These are phyloP conservation scores for Pyrenophora teres DNA, from an alignment of 2,329 filamentous ascomycete genomes.

Conservation along the genomic window DNA sequence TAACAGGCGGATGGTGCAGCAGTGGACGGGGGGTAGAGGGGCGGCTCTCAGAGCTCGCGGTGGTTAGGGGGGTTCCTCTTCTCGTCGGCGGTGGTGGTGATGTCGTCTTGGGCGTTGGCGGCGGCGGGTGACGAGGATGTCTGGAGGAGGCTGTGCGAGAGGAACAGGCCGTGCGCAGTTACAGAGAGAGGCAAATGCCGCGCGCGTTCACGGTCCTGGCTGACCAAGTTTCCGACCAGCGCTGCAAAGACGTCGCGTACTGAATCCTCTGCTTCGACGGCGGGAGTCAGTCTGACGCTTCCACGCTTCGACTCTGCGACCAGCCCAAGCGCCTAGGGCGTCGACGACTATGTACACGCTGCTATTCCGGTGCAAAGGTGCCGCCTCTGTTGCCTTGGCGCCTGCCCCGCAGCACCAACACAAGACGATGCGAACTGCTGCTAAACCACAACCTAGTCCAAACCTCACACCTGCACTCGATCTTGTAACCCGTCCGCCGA, in stretches of 20 bases:
- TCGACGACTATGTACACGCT: conserved; percentile 1
- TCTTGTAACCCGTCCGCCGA: not conserved
- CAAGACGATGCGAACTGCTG: conserved; percentile 14
- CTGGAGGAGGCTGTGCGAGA: conserved; percentile 41
- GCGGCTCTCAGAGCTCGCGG: conserved; percentile 43
- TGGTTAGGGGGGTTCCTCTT: conserved; percentile 8
- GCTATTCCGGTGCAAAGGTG: conserved; percentile 13
- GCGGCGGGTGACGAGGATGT: conserved; percentile 26
- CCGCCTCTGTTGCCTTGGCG: conserved; percentile 22
- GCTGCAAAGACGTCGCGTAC: conserved; percentile 22
- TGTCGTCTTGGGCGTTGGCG: conserved; percentile 17
- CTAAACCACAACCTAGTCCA: not conserved
- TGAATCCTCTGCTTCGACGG: conserved; percentile 25
- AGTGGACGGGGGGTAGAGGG: not conserved
- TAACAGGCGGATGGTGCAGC: too few relatives aligned
- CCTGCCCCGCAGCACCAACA: conserved; percentile 22
- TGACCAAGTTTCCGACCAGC: conserved; percentile 21
- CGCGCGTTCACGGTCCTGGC: conserved; percentile 21
- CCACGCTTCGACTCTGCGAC: not conserved
- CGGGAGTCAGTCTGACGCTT: not conserved
- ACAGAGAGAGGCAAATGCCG: conserved; percentile 32
- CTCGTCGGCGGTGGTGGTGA: conserved; percentile 5
- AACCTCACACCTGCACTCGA: not conserved
- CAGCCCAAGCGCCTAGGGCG: conserved; percentile 6
- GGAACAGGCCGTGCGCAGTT: conserved; percentile 26